Evolutionary conservation across 2,329 filamentous ascomycete species (phyloP), one percentile per base, ranked within the genome.

Genomic region (Moelleriella libera): DNA sequence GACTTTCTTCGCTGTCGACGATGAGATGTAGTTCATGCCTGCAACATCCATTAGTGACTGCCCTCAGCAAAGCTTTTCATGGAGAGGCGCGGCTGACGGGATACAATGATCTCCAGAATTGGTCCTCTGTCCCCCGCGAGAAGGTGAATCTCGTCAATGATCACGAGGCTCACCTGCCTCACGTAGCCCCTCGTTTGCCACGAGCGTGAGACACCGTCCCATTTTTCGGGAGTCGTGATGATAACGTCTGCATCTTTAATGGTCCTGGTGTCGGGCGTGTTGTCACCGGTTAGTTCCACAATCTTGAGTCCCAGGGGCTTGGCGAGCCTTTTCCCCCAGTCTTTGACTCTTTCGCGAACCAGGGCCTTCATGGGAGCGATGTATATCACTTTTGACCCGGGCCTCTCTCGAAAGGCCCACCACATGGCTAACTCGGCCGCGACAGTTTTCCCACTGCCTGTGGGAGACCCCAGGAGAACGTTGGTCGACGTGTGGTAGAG

Each of bases 351-450:
- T 63, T 98, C 92, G 3, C 92, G 86, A 21, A 98, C 92, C 32
- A 98, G 80, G 0, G 94, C 94, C 66, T 98, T 98, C 94, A 98
- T 98, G 0, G 94, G 94, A 2, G 92, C 92, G 60, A 98, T 97
- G 63, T 98, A 98, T 10, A 98, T 92, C 2, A 98, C 89, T 67
- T 98, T 98, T 4, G 88, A 95, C 4, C 89, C 88, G 1, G 92
- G 92, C 45, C 84, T 83, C 61, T 96, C 89, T 11, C 89, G 81
- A 67, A 98, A 97, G 3, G 92, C 90, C 88, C 89, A 96, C 94
- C 94, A 98, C 90, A 98, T 97, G 30, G 94, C 89, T 51, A 98
- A 68, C 61, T 98, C 92, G 45, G 86, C 88, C 14, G 94, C 92
- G 41, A 98, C 85, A 0, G 94, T 98, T 71, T 98, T 98, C 49